Percentiles rank a stretch among this genome's conserved stretches.
Evolutionary conservation across 768 basidiomycete genomes (phyloP).

Genomic region (Suillus placidus): DNA sequence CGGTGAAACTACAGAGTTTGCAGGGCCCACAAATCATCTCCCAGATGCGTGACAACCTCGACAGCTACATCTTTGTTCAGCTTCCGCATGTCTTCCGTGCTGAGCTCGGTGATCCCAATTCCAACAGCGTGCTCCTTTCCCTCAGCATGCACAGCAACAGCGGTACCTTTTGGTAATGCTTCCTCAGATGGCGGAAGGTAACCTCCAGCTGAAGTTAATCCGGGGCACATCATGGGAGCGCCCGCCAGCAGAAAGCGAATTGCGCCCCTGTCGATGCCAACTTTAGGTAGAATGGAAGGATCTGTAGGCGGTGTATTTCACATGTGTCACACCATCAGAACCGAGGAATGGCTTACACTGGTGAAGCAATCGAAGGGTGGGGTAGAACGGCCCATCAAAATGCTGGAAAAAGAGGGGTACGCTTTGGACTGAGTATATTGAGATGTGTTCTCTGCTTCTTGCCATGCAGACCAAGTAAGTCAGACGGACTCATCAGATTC

Average conservation of each 20-base stretch:
- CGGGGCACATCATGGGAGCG: slow-evolving; percentile 97
- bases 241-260: slow-evolving; percentile 96
- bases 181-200: slow-evolving; percentile 75
- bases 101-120: slow-evolving; percentile 79
- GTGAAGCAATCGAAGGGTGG: slow-evolving; percentile 87
- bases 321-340: not conserved
- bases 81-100: slow-evolving; percentile 86
- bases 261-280: slow-evolving; percentile 93
- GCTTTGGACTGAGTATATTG: slow-evolving; percentile 85
- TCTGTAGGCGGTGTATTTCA: slow-evolving; percentile 49
- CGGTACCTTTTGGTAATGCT: slow-evolving; percentile 66
- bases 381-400: slow-evolving; percentile 91
- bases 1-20: slow-evolving; percentile 53
- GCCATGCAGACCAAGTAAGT: slow-evolving; percentile 21
- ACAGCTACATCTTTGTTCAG: slow-evolving; percentile 92
- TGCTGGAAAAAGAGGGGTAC: slow-evolving; percentile 96
- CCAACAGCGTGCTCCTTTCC: slow-evolving; percentile 93
- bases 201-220: slow-evolving; percentile 91
- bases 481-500: slow-evolving; percentile 12
- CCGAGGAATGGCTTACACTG: slow-evolving; percentile 63
- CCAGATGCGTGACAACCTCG: slow-evolving; percentile 83
- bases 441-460: slow-evolving; percentile 90
- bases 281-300: slow-evolving; percentile 86
- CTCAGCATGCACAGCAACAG: slow-evolving; percentile 94
- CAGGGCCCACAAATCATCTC: slow-evolving; percentile 84